Conservation (phyloP, 441 rosid genomes). For the Jatropha multifida region DNA sequence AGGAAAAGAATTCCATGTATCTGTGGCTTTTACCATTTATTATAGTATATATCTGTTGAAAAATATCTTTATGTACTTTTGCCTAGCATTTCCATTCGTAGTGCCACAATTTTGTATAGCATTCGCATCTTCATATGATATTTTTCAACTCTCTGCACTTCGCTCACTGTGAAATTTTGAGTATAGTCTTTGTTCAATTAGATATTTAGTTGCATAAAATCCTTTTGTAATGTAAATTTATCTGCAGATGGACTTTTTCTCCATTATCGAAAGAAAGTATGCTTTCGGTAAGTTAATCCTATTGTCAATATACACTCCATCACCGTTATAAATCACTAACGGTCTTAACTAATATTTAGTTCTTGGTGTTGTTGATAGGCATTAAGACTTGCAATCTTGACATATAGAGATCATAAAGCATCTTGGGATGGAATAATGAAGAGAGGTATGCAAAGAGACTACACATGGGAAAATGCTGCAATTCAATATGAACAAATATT, state of each 20-base stretch:
- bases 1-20: not conserved
- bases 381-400: conserved; percentile 55
- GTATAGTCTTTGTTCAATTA: not conserved
- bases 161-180: not conserved
- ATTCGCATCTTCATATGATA: not conserved
- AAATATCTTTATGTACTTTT: not conserved
- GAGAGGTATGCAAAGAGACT: conserved; percentile 72
- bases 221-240: conserved; percentile 22
- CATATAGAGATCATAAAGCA: conserved; percentile 69
- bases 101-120: not conserved
- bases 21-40: not conserved
- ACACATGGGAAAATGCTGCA: conserved; percentile 88
- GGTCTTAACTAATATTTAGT: not conserved
- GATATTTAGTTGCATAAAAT: not conserved
- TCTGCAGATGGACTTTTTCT: conserved; percentile 79
- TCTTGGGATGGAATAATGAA: conserved; percentile 82
- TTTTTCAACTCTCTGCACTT: not conserved
- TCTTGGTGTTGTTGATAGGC: conserved; percentile 42
- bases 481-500: conserved; percentile 80
- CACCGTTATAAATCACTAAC: not conserved
- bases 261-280: conserved; percentile 78
- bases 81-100: not conserved
- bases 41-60: not conserved
- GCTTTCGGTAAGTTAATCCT: conserved; percentile 53
- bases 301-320: not conserved